Evolutionary conservation across 164 flowering plant genomes (phyloP), one percentile per base, ranked within the genome.

Genomic region (Berberis vulgaris): DNA sequence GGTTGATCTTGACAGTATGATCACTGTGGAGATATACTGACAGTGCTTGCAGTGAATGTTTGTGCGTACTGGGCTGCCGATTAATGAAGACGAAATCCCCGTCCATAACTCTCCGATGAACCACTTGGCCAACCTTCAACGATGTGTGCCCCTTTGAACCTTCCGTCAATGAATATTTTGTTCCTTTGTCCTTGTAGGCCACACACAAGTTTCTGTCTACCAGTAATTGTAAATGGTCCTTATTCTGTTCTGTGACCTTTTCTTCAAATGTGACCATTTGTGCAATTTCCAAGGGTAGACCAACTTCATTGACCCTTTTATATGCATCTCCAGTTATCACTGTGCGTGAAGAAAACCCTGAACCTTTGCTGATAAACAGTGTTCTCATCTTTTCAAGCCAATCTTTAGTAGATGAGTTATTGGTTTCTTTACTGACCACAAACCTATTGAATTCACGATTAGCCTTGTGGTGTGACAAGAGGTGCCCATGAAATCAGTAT

Each of bases 301-400:
- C 99, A 68, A 94, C 79, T 75, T 91, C 91, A 72, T 79, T 67
- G 3, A 87, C 86, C 39, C 76, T 77, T 49, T 71, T 85, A 54
- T 82, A 91, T 0, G 97, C 78, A 74, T 94, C 99, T 1, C 99
- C 99, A 7, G 96, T 91, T 1, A 94, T 87, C 43, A 91, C 97
- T 77, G 86, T 81, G 5, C 99, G 87, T 5, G 99, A 91, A 49
- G 97, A 94, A 67, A 85, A 89, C 0, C 99, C 96, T 0, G 96
- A 87, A 2, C 97, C 97, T 69, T 94, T 94, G 9, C 90, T 77
- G 6, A 91, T 91, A 64, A 94, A 91, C 53, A 94, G 43, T 2
- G 88, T 91, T 54, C 83, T 83, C 85, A 94, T 91, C 69, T 94
- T 94, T 54, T 91, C 97, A 43, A 86, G 77, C 99, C 99, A 94